phyloP scores from a whole-genome alignment of 371 early-diverging fungal species.

The Mortierella sp. region DNA sequence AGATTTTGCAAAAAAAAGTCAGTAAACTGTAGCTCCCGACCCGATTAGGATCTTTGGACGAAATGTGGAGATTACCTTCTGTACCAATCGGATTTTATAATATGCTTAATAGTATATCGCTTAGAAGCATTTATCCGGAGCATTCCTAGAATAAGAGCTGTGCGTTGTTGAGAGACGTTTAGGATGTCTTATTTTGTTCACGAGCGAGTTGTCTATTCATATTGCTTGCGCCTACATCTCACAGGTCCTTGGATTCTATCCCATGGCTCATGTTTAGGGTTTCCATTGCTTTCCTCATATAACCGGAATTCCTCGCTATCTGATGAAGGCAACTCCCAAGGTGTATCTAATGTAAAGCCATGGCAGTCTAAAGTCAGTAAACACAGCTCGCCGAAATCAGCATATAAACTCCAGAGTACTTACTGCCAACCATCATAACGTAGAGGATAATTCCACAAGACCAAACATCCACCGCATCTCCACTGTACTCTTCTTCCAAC shows the following conservation, averaged over 20 bases:
- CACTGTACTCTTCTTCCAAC: slow-evolving; percentile 73
- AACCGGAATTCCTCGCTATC: slow-evolving; percentile 68
- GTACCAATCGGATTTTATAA: slow-evolving; percentile 52
- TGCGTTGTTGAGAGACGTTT: background rate
- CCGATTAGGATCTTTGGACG: background rate
- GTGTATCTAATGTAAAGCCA: slow-evolving; percentile 58
- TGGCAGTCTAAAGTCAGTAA: background rate
- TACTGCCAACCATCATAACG: slow-evolving; percentile 87
- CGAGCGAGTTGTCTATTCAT: background rate
- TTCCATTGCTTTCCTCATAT: slow-evolving; percentile 36
- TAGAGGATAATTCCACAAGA: slow-evolving; percentile 93
- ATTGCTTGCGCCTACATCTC: slow-evolving; percentile 42
- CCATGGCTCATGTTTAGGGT: slow-evolving; percentile 63
- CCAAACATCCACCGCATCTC: slow-evolving; percentile 94
- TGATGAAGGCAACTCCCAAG: slow-evolving; percentile 75
- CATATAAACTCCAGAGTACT: background rate
- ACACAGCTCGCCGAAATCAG: background rate
- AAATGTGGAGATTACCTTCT: slow-evolving; percentile 20
- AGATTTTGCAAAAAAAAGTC: background rate
- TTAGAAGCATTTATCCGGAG: slow-evolving; percentile 44
- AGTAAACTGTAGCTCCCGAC: background rate
- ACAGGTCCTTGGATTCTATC: slow-evolving; percentile 58
- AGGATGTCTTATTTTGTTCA: background rate
- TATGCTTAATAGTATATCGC: slow-evolving; percentile 34
- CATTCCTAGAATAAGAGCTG: slow-evolving; percentile 44